phyloP scores from a whole-genome alignment of 768 basidiomycete species.

The Lactifluus pinguis region DNA sequence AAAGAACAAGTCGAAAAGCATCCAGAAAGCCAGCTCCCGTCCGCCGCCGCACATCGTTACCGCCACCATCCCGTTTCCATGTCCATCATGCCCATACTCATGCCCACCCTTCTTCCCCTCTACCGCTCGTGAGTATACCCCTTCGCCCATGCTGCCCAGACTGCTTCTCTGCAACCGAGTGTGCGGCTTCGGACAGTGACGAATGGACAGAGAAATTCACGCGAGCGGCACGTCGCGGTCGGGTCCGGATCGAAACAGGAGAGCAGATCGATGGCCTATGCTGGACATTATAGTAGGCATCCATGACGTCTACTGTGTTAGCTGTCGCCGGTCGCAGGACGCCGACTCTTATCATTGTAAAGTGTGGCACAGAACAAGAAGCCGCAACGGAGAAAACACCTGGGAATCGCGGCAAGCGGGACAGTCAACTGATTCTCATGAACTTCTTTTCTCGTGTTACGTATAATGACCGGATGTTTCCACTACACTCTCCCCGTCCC shows the following conservation, averaged over 20 bases:
- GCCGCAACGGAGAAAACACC: constrained; percentile 81
- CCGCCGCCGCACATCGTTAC: constrained; percentile 29
- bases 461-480: constrained; percentile 99
- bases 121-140: constrained; percentile 43
- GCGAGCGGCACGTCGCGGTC: constrained; percentile 64
- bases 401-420: constrained; percentile 96
- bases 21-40: no score
- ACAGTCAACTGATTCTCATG: constrained; percentile 98
- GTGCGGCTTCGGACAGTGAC: constrained; percentile 44
- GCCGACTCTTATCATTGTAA: constrained; percentile 89
- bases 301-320: constrained; percentile 3
- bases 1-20: no score
- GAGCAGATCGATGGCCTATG: constrained; percentile 97
- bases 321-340: constrained; percentile 89
- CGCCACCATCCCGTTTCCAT: not conserved
- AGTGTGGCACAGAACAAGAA: constrained; percentile 89
- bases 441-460: constrained; percentile 99
- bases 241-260: constrained; percentile 83
- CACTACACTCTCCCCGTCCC: no score
- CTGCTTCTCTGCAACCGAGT: constrained; percentile 52
- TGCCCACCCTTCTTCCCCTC: constrained; percentile 17
- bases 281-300: constrained; percentile 93
- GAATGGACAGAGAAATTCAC: constrained; percentile 58
- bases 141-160: constrained; percentile 62
- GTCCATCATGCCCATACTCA: not conserved